These are phyloP conservation scores for Calamus simplicifolius DNA, from an alignment of 176 grass and related monocot species.

Conservation along the genomic window DNA sequence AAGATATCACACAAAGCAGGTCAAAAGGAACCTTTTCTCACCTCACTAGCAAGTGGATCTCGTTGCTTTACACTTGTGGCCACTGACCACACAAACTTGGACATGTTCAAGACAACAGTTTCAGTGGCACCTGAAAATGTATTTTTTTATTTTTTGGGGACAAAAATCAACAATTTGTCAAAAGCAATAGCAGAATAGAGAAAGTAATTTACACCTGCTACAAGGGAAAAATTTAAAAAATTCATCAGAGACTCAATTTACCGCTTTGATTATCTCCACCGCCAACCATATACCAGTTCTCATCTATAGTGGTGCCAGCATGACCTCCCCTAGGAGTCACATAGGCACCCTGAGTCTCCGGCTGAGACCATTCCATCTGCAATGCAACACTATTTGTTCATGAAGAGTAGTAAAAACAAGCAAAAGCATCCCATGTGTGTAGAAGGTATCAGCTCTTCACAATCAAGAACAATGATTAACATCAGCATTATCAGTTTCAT, in stretches of 20 bases:
- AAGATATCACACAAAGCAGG: background rate
- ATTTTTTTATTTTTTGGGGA: background rate
- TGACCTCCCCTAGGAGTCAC: slow-evolving; percentile 88
- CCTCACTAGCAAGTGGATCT: slow-evolving; percentile 93
- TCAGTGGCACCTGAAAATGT: slow-evolving; percentile 57
- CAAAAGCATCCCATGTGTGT: background rate
- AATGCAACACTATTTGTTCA: slow-evolving; percentile 14
- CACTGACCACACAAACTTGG: slow-evolving; percentile 88
- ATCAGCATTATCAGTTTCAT: too few species aligned
- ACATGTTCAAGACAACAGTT: slow-evolving; percentile 70
- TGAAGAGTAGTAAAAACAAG: slow-evolving; percentile 1
- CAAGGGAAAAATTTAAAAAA: background rate
- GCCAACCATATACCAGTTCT: slow-evolving; percentile 96
- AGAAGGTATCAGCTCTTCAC: too few species aligned
- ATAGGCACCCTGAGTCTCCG: slow-evolving; percentile 78
- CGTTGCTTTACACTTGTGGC: slow-evolving; percentile 49
- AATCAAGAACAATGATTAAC: too few species aligned
- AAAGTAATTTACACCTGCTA: background rate
- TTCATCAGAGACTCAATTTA: slow-evolving; percentile 22
- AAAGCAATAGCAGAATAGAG: too few species aligned
- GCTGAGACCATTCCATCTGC: slow-evolving; percentile 96
- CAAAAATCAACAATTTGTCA: too few species aligned
- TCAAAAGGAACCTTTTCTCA: slow-evolving; percentile 13
- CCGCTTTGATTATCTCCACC: slow-evolving; percentile 96
- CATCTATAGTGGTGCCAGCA: slow-evolving; percentile 68